Evolutionary conservation across 2,329 filamentous ascomycete genomes (phyloP), one percentile per base, ranked within the genome.

Genomic region (Xylaria sp.): DNA sequence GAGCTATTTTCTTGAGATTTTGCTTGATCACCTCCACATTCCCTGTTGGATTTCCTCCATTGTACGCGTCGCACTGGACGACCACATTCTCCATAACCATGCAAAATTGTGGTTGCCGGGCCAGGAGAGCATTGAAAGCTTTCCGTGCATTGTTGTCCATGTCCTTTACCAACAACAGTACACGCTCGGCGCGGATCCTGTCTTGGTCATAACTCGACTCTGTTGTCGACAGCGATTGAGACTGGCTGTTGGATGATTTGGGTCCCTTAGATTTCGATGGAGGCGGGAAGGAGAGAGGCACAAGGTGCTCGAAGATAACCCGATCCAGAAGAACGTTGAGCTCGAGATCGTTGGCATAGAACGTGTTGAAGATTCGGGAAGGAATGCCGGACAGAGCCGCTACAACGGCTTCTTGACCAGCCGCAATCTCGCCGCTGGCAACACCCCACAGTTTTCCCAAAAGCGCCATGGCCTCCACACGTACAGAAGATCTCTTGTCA

Each of bases 371-470:
- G 50, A 99, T 91, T 63, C 86, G 88, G 1, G 89, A 89, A 2
- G 94, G 93, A 46, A 95, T 91, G 23, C 87, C 87, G 5, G 87
- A 88, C 10, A 99, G 78, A n/a, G 93, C 83, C 8, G 84, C 78
- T 10, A 82, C 83, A 18, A 96, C 88, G 16, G 82, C 79, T 66
- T 96, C 91, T 67, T 93, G 89, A 11, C 90, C 91, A 55, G 88
- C 85, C 23, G 90, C 86, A 67, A 99, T 89, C 68, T 96, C 92
- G 16, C 91, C 90, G 16, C 88, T 85, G 10, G 91, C 93, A 16
- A 95, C 92, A n/a, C 91, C 92, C 94, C 94, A 99, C 34, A 97
- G 86, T 63, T 87, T 90, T 9, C 85, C 90, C 1, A 97, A 78
- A 7, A 95, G 80, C 54, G 86, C 88, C 84, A 96, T 96, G 23